A percentile compares a stretch with the other conserved stretches of the same genome.
Conservation (phyloP, 148 eudicot genomes). For the Fallopia convolvulus region DNA sequence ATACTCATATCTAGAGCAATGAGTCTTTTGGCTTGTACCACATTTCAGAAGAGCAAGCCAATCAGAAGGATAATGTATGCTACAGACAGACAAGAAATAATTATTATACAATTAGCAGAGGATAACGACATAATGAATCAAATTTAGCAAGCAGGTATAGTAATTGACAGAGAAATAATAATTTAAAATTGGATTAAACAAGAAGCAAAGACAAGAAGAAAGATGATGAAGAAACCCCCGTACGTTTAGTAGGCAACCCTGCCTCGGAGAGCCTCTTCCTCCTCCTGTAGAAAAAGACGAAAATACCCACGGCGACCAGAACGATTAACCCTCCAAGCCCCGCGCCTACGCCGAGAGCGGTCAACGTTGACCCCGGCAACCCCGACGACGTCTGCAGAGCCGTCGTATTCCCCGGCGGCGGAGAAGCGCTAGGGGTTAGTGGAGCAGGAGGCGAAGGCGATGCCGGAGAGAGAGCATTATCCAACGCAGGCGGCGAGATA, state of each 20-base stretch:
- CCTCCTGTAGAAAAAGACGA: slow-evolving; percentile 47
- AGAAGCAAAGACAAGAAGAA: background rate
- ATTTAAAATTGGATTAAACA: background rate
- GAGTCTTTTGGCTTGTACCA: background rate
- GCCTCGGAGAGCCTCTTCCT: slow-evolving; percentile 15
- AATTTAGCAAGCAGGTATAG: background rate
- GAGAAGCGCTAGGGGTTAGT: background rate
- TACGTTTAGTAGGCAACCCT: slow-evolving; percentile 16
- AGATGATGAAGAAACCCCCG: background rate
- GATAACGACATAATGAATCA: slow-evolving; percentile 3
- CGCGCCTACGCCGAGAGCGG: slow-evolving; percentile 55
- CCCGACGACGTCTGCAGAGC: slow-evolving; percentile 19
- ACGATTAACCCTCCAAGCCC: slow-evolving; percentile 60
- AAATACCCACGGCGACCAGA: slow-evolving; percentile 48
- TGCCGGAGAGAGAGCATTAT: background rate
- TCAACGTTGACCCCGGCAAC: slow-evolving; percentile 17
- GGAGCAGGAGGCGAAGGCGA: slow-evolving; percentile 9
- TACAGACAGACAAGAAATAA: background rate
- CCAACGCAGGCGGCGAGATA: background rate
- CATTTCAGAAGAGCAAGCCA: background rate
- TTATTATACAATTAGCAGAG: background rate
- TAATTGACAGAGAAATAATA: background rate
- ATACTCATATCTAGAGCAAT: background rate
- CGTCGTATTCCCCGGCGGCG: background rate
- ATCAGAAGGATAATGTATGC: background rate